Percentiles rank a stretch among this genome's conserved stretches.
These are phyloP conservation scores for Aegilops longissima DNA, from an alignment of 176 grass and related monocot species.

Conservation along the genomic window DNA sequence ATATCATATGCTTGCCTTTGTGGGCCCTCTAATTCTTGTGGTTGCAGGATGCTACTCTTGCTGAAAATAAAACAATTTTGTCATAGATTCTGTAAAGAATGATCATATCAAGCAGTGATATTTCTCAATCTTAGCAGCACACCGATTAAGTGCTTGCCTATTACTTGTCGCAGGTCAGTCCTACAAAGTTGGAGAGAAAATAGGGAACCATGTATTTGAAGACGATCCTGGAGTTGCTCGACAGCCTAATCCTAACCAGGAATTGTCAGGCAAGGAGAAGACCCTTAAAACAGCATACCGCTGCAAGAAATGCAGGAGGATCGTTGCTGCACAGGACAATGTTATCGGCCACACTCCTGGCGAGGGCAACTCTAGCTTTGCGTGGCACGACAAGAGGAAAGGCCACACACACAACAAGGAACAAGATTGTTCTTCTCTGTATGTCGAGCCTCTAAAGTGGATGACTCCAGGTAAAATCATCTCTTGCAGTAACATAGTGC, in stretches of 20 bases:
- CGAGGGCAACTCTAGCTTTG: conserved; percentile 75
- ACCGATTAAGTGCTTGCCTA: neutral
- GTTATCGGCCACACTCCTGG: conserved; percentile 71
- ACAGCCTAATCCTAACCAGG: conserved; percentile 29
- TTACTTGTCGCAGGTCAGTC: conserved; percentile 49
- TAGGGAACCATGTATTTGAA: conserved; percentile 71
- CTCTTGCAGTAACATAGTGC: neutral
- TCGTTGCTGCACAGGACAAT: conserved; percentile 68
- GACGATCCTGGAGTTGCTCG: conserved; percentile 64
- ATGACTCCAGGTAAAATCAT: conserved; percentile 75
- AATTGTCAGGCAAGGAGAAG: conserved; percentile 18
- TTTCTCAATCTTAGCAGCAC: neutral
- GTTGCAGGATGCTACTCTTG: neutral
- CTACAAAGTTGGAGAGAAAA: conserved; percentile 67
- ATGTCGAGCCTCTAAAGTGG: conserved; percentile 94
- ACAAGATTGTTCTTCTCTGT: conserved; percentile 78
- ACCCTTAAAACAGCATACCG: conserved; percentile 57
- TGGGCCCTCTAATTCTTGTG: neutral
- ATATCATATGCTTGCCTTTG: neutral
- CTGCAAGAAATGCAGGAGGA: conserved; percentile 89
- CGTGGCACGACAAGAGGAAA: conserved; percentile 60
- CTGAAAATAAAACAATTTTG: neutral
- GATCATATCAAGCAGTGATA: neutral
- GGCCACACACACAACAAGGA: conserved; percentile 44
- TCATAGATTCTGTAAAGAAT: neutral